Evolutionary conservation across 176 grass and related monocot genomes (phyloP).

Genomic region (Olyra latifolia): DNA sequence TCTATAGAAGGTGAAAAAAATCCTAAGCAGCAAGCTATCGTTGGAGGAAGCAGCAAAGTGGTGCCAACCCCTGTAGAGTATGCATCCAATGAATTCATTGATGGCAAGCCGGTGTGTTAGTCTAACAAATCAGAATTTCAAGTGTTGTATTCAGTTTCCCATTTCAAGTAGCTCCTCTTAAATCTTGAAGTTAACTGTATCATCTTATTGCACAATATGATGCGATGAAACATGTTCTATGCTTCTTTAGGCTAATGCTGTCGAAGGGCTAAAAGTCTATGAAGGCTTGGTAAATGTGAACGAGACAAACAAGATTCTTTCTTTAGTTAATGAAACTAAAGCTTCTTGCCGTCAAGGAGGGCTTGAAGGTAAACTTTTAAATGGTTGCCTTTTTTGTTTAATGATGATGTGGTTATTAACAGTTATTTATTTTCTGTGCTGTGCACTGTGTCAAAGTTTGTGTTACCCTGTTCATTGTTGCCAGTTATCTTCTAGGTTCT

Average conservation of each 20-base stretch:
- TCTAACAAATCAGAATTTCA: background rate
- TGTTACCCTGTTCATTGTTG: background rate
- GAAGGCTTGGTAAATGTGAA: conserved; percentile 60
- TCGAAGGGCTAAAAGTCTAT: conserved; percentile 95
- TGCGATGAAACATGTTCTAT: conserved; percentile 9
- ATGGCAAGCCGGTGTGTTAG: conserved; percentile 54
- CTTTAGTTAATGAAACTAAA: conserved; percentile 79
- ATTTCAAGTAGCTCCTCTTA: background rate
- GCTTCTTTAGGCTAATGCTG: conserved; percentile 65
- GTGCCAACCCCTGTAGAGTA: conserved; percentile 45
- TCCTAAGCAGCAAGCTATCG: conserved; percentile 5
- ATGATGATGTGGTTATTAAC: background rate
- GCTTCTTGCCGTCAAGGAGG: conserved; percentile 52
- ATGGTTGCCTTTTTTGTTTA: conserved; percentile 7
- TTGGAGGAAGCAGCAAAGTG: conserved; percentile 43
- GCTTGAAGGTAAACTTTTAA: conserved; percentile 58
- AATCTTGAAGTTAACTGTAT: background rate
- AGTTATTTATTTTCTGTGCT: conserved; percentile 10
- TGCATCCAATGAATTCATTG: conserved; percentile 60
- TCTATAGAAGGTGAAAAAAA: conserved; percentile 32
- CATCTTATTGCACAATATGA: conserved; percentile 1
- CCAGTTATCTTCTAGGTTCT: background rate
- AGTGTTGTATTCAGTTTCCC: background rate
- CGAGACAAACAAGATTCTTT: conserved; percentile 63
- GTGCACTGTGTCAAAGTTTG: background rate